Evolutionary conservation across 1,284 basidiomycete genomes (phyloP), one percentile per base, ranked within the genome.

Genomic region (Athelia sp.): DNA sequence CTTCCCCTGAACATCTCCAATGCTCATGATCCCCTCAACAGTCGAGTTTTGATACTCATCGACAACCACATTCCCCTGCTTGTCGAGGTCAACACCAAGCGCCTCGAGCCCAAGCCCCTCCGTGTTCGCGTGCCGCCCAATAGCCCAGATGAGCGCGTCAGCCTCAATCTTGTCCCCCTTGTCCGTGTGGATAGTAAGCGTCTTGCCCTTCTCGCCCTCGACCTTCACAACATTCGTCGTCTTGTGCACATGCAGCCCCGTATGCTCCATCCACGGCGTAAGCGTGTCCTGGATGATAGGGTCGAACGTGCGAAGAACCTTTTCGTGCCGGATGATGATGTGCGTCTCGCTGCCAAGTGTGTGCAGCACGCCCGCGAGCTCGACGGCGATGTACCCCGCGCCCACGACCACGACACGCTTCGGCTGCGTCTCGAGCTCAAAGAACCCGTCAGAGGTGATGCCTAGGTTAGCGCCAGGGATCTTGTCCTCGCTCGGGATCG

Each of bases 321-420:
- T 87, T 49, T 98, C 91, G 52, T 87, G 78, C 51, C 96, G 87
- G 60, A 98, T 97, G 62, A 98, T 67, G 54, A 98, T 70, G 64
- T 98, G 93, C 18, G 94, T 96, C 69, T 98, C 93, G 40, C 83
- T 79, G 21, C 93, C 93, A 46, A 94, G 80, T 4, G 88, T 78
- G 67, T 95, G 83, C 68, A 97, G 82, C 51, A 97, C 82, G 22
- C 93, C 93, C 3, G 93, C 90, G 43, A 95, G 81, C 67, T 99
- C 96, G 56, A 98, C 91, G 19, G 93, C 93, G 60, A 99, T 99
- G 70, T 99, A 99, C 3, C 96, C 96, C 17, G 96, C 96, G 46
- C 96, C 96, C 35, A 98, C 86, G 52, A 99, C 89, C 2, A 87
- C 94, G 26, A 97, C 94, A 50, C 93, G 83, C 69, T 89, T 92